Percentiles rank a stretch among this genome's conserved stretches.
These are phyloP conservation scores for Hericium rajendrae DNA, from an alignment of 768 basidiomycete genomes.

Conservation along the genomic window DNA sequence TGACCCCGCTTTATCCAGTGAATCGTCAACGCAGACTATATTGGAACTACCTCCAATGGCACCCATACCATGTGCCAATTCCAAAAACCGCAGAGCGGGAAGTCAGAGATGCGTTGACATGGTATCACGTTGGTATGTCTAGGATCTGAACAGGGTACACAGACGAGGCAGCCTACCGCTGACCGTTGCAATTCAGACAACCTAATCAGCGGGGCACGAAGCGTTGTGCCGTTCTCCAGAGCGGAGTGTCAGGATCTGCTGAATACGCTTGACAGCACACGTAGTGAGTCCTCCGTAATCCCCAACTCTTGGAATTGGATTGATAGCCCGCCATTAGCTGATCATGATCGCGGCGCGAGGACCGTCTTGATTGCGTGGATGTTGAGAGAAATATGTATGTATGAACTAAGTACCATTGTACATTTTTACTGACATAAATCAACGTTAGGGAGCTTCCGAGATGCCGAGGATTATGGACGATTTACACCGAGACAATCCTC, in stretches of 20 bases:
- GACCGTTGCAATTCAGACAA: conserved; percentile 30
- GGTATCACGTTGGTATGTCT: conserved; percentile 32
- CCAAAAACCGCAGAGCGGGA: conserved; percentile 34
- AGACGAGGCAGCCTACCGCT: no score
- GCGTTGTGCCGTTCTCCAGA: conserved; percentile 44
- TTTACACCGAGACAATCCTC: conserved; percentile 20
- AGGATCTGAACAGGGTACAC: conserved; percentile 1
- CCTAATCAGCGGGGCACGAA: conserved; percentile 32
- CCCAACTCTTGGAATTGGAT: neutral
- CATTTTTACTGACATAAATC: neutral
- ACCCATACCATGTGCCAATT: conserved; percentile 35
- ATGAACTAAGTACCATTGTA: neutral
- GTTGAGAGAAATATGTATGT: conserved; percentile 36
- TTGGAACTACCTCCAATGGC: conserved; percentile 42
- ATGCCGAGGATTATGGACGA: conserved; percentile 36
- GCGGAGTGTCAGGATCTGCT: conserved; percentile 42
- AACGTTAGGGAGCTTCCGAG: conserved; percentile 30
- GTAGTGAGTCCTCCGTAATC: conserved; percentile 5
- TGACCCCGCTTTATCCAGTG: neutral
- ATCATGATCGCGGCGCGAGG: conserved; percentile 28
- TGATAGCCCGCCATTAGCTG: no score
- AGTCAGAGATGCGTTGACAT: conserved; percentile 40
- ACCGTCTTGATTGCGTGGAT: conserved; percentile 42
- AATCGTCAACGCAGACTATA: conserved; percentile 31
- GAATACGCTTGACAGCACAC: conserved; percentile 17